Conservation (phyloP, 495 filamentous ascomycete genomes). For the Poronia punctata region DNA sequence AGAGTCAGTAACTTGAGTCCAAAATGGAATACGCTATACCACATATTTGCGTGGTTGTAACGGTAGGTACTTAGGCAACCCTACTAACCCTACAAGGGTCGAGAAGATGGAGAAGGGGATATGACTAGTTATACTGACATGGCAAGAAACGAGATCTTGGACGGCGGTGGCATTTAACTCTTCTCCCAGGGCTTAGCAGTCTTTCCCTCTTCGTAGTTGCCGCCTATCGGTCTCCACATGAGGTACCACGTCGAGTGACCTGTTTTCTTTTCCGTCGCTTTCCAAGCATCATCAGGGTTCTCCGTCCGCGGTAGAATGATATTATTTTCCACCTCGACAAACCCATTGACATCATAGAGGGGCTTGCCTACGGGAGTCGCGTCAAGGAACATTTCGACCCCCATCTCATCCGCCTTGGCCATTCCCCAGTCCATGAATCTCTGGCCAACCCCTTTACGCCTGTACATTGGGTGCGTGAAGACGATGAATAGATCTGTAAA, state of each 20-base stretch:
- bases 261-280: not conserved
- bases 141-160: too few relatives aligned
- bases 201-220: conserved; percentile 20
- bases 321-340: not conserved
- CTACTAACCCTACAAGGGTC: too few relatives aligned
- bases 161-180: not conserved
- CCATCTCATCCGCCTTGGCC: conserved; percentile 26
- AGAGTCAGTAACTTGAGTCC: too few relatives aligned
- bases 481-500: conserved; percentile 19
- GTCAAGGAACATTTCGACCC: conserved; percentile 30
- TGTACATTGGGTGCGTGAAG: conserved; percentile 26
- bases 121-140: too few relatives aligned
- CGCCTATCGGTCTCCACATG: conserved; percentile 28
- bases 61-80: too few relatives aligned
- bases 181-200: conserved; percentile 14
- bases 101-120: too few relatives aligned
- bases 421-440: conserved; percentile 32
- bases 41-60: too few relatives aligned
- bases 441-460: conserved; percentile 24
- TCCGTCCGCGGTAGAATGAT: not conserved
- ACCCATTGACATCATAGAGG: conserved; percentile 22
- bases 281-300: conserved; percentile 1
- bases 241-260: conserved; percentile 19
- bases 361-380: conserved; percentile 19
- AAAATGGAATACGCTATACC: too few relatives aligned